Evolutionary conservation across 768 basidiomycete genomes (phyloP).

Genomic region (Gloeopeniophorella convolvens): DNA sequence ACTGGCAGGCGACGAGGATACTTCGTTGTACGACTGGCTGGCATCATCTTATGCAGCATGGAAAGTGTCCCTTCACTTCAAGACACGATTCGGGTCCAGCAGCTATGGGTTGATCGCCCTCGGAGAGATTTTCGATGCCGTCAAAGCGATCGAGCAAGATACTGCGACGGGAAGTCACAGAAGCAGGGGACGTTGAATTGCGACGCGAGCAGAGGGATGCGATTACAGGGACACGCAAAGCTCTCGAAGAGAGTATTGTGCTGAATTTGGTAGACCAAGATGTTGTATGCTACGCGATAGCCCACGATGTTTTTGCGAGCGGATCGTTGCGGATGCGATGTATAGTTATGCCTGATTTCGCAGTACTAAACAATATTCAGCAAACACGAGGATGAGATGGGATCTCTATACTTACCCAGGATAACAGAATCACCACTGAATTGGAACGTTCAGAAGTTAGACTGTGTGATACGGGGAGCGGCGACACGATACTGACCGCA

Average conservation of each 20-base stretch:
- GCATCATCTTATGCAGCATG: constrained; percentile 51
- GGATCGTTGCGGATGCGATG: background rate
- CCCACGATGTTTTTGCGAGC: too few relatives aligned
- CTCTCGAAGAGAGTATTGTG: too few relatives aligned
- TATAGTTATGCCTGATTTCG: constrained; percentile 57
- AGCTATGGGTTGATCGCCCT: constrained; percentile 60
- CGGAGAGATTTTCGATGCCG: constrained; percentile 48
- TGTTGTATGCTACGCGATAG: too few relatives aligned
- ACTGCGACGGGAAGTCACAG: constrained; percentile 19
- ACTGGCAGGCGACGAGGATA: constrained; percentile 43
- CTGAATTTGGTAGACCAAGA: too few relatives aligned
- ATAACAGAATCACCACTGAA: constrained; percentile 94
- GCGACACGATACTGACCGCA: constrained; percentile 49
- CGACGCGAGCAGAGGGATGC: background rate
- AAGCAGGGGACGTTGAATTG: background rate
- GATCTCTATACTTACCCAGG: constrained; percentile 58
- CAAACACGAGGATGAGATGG: constrained; percentile 23
- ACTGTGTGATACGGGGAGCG: constrained; percentile 8
- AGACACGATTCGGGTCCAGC: constrained; percentile 46
- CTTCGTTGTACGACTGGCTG: constrained; percentile 35
- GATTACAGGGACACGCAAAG: background rate
- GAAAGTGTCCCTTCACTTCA: constrained; percentile 34
- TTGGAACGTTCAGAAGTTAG: constrained; percentile 4
- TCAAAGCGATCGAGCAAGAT: constrained; percentile 39
- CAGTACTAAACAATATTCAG: constrained; percentile 48